These are phyloP conservation scores for Cadophora sp. DNA, from an alignment of 2,329 filamentous ascomycete genomes.

Conservation along the genomic window DNA sequence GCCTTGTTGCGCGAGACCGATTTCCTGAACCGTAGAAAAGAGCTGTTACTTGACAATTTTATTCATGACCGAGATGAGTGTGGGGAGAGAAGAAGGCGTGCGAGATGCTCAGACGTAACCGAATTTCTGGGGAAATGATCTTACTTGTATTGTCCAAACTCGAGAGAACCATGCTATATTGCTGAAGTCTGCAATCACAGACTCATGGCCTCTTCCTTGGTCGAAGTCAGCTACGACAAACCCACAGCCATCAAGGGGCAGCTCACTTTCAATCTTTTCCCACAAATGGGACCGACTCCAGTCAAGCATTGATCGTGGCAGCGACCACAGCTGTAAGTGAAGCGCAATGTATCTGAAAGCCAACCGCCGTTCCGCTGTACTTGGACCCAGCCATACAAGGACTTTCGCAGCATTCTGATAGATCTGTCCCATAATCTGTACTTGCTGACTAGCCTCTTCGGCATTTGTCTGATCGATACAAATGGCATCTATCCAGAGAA, in stretches of 20 bases:
- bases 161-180: conserved; percentile 18
- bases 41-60: too few species aligned
- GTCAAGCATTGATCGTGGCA: neutral
- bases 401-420: conserved; percentile 17
- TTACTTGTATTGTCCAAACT: conserved; percentile 17
- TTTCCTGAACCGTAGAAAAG: neutral
- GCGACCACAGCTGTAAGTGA: neutral
- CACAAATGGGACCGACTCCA: neutral
- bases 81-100: too few species aligned
- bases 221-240: neutral
- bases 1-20: neutral
- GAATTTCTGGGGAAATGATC: too few species aligned
- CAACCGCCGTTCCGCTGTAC: neutral
- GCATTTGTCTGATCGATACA: conserved; percentile 10
- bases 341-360: conserved; percentile 12
- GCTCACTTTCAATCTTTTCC: conserved; percentile 3
- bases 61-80: too few species aligned
- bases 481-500: conserved; percentile 21
- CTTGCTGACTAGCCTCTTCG: conserved; percentile 36
- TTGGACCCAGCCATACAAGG: conserved; percentile 15
- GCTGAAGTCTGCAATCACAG: neutral
- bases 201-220: neutral
- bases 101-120: too few species aligned
- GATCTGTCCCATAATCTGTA: conserved; percentile 20
- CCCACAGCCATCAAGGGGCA: neutral